Base-by-base conservation (phyloP, 495 filamentous ascomycete genomes). In the Penicillium simplicissimum region DNA sequence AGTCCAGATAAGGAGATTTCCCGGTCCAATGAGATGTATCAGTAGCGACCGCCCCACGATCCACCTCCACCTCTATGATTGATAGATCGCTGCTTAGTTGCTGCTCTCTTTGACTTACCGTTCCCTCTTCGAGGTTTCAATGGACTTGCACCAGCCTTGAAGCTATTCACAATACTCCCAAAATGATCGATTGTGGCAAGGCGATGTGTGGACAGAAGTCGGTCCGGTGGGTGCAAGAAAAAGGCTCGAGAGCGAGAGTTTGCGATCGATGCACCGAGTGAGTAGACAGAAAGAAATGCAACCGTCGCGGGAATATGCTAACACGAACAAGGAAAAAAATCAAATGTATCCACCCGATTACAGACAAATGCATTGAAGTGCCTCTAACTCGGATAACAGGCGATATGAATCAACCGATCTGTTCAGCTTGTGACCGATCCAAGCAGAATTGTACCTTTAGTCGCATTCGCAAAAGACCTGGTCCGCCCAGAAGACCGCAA, bases 401-500 rank as follows among this genome's bases (percentile, higher is more conserved):
- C 35, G 35, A 37, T 37, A 37, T 37, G 35, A 37, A 37, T 37
- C 35, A 37, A 37, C 43, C 43, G 43, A 47, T 47, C 43, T 47
- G 43, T 47, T 47, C 43, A 3, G 43, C 43, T 15, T 47, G 43
- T 47, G 43, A 4, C 43, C 43, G 43, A 19, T 47, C 43, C 43
- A 47, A 47, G 43, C 43, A 47, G 43, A 47, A 47, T 15, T 47
- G 43, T 47, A 47, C 43, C 9, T 47, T 47, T 47, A 47, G 15
- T 47, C 43, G 43, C 43, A 19, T 47, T 47, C 43, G 43, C 43
- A 47, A 47, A 47, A 47, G 43, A 47, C 43, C 43, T 47, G 43
- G 43, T 11, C 43, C 43, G 43, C 43, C 43, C 15, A 47, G 43
- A 19, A 47, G 43, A 14, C 35, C 35, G 3, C 35, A 37, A 37